phyloP scores from a whole-genome alignment of 2,329 filamentous ascomycete genomes.

The Monilinia laxa region DNA sequence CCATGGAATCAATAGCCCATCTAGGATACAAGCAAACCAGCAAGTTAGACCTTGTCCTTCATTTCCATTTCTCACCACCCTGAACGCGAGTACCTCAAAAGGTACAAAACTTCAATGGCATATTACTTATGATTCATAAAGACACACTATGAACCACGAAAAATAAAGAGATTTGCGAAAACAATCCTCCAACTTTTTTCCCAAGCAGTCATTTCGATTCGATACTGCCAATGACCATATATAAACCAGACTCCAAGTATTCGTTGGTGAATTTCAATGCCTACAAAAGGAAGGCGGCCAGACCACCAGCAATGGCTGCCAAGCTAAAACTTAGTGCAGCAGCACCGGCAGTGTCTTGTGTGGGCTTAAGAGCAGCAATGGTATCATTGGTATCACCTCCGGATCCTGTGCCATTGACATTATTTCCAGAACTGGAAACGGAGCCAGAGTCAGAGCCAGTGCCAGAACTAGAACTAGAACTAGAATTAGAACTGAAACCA shows the following conservation, averaged over 20 bases:
- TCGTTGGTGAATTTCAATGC: not conserved
- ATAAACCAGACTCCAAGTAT: not conserved
- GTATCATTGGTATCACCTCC: conserved; percentile 1
- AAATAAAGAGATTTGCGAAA: too few species aligned
- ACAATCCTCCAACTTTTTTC: not conserved
- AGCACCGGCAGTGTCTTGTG: conserved; percentile 19
- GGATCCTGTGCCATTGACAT: not conserved
- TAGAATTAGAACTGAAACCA: too few species aligned
- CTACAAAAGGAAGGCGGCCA: conserved; percentile 31
- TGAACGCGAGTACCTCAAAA: not conserved
- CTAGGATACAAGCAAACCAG: not conserved
- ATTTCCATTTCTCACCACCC: not conserved
- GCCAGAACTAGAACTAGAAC: too few species aligned
- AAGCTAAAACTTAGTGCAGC: conserved; percentile 28
- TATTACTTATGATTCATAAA: not conserved
- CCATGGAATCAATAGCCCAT: not conserved
- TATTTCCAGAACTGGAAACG: not conserved
- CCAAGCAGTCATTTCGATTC: too few species aligned
- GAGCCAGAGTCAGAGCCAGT: too few species aligned
- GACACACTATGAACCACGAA: not conserved
- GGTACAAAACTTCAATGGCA: not conserved
- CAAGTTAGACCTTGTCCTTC: not conserved
- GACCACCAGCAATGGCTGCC: conserved; percentile 28
- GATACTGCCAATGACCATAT: not conserved
- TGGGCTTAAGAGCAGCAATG: conserved; percentile 18